Evolutionary conservation across 148 eudicot species (phyloP), one percentile per base, ranked within the genome.

Genomic region (Silene conica): DNA sequence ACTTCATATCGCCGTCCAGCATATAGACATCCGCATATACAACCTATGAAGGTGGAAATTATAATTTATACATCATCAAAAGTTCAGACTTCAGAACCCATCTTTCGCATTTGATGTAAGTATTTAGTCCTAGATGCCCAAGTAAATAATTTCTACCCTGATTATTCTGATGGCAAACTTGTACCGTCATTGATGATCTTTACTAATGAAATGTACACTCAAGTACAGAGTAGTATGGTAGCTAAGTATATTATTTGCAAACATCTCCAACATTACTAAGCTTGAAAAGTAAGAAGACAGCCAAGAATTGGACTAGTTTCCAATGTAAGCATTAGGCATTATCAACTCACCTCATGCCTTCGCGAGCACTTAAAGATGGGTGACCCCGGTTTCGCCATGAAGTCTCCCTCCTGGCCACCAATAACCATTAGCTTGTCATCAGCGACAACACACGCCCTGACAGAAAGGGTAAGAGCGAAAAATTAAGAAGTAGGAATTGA

Each of bases 371-470:
- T 96, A 77, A 92, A 96, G 63, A 92, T 92, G 6, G 99, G 99
- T 56, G 99, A 96, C 77, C 97, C 97, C 26, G 99, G 99, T 84
- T 96, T 96, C 63, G 99, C 99, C 96, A 89, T 89, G 74, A 96
- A 92, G 81, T 96, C 99, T 76, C 97, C 99, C 81, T 96, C 99
- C 88, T 96, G 99, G 69, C 99, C 99, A 78, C 99, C 97, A 85
- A 96, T 82, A 70, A 90, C 82, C 84, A 86, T 84, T 77, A 96
- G 72, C 77, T 81, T 89, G 74, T 96, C 97, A 83, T 90, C 76
- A 45, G 73, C 87, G 68, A 85, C 92, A 71, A 92, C 83, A 81
- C 97, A 96, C 46, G 99, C 91, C 92, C 99, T 96, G 77, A 62
- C 59, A 26, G 48, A 69, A 50, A 23, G 19, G 4, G 43, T 57